A percentile compares a stretch with the other conserved stretches of the same genome.
These are phyloP conservation scores for Kodamaea derodonti DNA, from an alignment of 1,139 yeast genomes.

Conservation along the genomic window DNA sequence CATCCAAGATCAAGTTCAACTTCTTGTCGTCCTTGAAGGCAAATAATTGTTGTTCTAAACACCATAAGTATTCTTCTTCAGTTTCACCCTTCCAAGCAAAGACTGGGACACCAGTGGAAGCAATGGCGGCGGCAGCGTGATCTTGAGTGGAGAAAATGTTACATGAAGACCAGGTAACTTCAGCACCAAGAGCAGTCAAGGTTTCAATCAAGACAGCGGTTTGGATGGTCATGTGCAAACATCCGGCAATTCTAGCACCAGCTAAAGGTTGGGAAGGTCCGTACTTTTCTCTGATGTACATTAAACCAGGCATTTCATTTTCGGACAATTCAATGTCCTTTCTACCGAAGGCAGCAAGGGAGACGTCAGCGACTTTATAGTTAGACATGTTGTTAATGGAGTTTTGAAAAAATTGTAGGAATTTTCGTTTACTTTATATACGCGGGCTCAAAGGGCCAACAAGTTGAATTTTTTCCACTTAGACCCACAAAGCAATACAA, in stretches of 20 bases:
- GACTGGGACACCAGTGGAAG: constrained; percentile 99
- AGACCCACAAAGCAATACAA: constrained; percentile 1
- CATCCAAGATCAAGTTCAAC: constrained; percentile 97
- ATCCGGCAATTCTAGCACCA: constrained; percentile 99
- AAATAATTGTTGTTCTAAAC: constrained; percentile 98
- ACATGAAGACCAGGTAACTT: constrained; percentile 99
- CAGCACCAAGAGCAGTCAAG: constrained; percentile 96
- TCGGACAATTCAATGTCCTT: constrained; percentile 98
- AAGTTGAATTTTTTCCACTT: constrained; percentile 1
- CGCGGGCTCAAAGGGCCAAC: neutral
- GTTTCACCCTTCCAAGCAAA: constrained; percentile 99
- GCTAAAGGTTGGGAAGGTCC: constrained; percentile 91
- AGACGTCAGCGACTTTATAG: constrained; percentile 97
- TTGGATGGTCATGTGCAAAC: constrained; percentile 99
- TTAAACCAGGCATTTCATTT: constrained; percentile 99
- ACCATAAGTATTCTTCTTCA: constrained; percentile 99
- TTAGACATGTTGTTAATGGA: constrained; percentile 28
- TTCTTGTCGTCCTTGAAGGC: constrained; percentile 96
- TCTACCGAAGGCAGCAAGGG: constrained; percentile 99
- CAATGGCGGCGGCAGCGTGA: constrained; percentile 99
- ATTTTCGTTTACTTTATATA: constrained; percentile 1
- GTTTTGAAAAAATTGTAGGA: constrained; percentile 2
- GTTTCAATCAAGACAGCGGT: constrained; percentile 99
- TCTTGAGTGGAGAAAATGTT: constrained; percentile 99
- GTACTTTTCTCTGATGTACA: constrained; percentile 94